phyloP scores from a whole-genome alignment of 495 filamentous ascomycete species.

The Aspergillus leporis region DNA sequence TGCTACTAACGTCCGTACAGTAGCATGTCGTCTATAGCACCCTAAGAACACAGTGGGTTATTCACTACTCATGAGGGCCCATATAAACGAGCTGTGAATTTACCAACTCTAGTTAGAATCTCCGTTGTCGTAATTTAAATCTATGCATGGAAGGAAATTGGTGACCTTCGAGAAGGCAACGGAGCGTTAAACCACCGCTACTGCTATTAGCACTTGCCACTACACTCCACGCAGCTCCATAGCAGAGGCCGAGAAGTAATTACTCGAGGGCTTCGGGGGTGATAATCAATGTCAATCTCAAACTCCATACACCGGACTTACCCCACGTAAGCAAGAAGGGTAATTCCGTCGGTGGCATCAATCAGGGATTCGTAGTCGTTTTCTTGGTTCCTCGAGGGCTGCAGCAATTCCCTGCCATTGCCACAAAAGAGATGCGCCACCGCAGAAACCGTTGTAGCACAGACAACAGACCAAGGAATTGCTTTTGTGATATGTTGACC shows the following conservation, averaged over 20 bases:
- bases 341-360: background rate
- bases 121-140: conserved; percentile 11
- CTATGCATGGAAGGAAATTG: conserved; percentile 20
- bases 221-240: conserved; percentile 8
- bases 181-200: conserved; percentile 1
- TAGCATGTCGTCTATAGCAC: conserved; percentile 4
- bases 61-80: conserved; percentile 12
- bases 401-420: conserved; percentile 5
- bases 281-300: background rate
- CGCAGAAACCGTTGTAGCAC: conserved; percentile 23
- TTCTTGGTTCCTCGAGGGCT: conserved; percentile 9
- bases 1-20: conserved; percentile 5
- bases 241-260: conserved; percentile 6
- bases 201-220: conserved; percentile 6
- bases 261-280: background rate
- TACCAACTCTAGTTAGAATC: conserved; percentile 11
- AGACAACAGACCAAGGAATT: conserved; percentile 8
- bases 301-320: background rate
- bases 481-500: background rate
- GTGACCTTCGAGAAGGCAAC: conserved; percentile 18
- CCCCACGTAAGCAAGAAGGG: background rate
- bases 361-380: conserved; percentile 3
- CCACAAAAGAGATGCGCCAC: conserved; percentile 10
- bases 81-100: conserved; percentile 4
- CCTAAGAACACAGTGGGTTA: conserved; percentile 2